Evolutionary conservation across 176 grass and related monocot genomes (phyloP).

Genomic region (Ensete glaucum): DNA sequence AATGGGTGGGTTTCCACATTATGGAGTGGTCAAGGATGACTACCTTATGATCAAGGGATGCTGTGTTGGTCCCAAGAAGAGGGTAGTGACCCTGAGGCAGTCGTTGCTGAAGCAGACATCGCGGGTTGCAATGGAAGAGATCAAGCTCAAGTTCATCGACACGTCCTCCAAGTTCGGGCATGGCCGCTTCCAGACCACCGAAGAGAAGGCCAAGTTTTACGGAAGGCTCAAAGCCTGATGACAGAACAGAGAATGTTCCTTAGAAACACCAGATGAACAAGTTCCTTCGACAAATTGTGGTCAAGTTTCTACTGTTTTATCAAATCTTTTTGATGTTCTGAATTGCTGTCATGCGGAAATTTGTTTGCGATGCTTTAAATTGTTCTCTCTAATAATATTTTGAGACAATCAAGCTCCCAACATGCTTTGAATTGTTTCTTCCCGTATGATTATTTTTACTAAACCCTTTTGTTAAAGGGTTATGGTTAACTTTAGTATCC

Average conservation of each 20-base stretch:
- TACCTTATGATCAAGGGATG: slow-evolving; percentile 96
- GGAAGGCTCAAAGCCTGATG: slow-evolving; percentile 54
- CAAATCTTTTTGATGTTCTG: no score
- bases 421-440: no score
- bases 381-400: no score
- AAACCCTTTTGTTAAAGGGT: no score
- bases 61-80: slow-evolving; percentile 81
- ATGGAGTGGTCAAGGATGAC: slow-evolving; percentile 76
- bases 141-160: slow-evolving; percentile 95
- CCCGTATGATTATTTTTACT: no score
- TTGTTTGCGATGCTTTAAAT: no score
- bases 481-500: no score
- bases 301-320: no score
- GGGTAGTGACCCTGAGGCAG: slow-evolving; percentile 76
- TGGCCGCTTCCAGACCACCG: slow-evolving; percentile 85
- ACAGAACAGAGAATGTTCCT: background rate
- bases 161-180: slow-evolving; percentile 97
- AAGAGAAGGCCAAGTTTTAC: slow-evolving; percentile 76
- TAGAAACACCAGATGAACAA: background rate
- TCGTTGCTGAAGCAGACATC: slow-evolving; percentile 80
- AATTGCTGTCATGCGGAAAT: no score
- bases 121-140: slow-evolving; percentile 63
- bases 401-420: no score
- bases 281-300: background rate
- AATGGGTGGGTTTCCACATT: slow-evolving; percentile 88